Conservation (phyloP, 176 grass and related monocot species). For the Ensete glaucum region DNA sequence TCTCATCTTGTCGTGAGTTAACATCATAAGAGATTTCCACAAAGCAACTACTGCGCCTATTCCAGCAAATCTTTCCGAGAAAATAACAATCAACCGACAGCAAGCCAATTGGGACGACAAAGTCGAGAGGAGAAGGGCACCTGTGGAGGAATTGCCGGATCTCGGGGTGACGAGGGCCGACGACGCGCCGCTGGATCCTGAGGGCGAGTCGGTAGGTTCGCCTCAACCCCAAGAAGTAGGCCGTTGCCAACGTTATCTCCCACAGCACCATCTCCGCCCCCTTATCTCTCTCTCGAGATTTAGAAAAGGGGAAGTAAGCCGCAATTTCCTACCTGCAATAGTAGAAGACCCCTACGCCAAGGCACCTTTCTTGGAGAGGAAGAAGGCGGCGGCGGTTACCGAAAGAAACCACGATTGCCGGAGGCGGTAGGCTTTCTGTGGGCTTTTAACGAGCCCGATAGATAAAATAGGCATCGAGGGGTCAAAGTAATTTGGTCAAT, state of each 20-base stretch:
- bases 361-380: background rate
- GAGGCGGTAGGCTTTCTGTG: no score
- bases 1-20: background rate
- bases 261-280: conserved; percentile 14
- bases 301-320: no score
- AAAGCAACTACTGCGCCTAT: background rate
- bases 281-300: background rate
- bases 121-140: background rate
- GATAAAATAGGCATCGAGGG: no score
- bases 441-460: no score
- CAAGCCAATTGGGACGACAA: background rate
- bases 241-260: conserved; percentile 22
- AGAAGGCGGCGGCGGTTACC: background rate
- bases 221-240: conserved; percentile 17
- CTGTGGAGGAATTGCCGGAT: conserved; percentile 7
- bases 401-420: no score
- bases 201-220: conserved; percentile 17
- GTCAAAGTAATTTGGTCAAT: no score
- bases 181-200: conserved; percentile 6
- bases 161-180: conserved; percentile 3
- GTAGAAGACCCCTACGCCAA: background rate
- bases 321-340: background rate
- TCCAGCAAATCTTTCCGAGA: background rate
- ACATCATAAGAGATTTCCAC: background rate
- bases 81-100: background rate